phyloP scores from a whole-genome alignment of 2,329 filamentous ascomycete species.

The Kalmusia sp. region DNA sequence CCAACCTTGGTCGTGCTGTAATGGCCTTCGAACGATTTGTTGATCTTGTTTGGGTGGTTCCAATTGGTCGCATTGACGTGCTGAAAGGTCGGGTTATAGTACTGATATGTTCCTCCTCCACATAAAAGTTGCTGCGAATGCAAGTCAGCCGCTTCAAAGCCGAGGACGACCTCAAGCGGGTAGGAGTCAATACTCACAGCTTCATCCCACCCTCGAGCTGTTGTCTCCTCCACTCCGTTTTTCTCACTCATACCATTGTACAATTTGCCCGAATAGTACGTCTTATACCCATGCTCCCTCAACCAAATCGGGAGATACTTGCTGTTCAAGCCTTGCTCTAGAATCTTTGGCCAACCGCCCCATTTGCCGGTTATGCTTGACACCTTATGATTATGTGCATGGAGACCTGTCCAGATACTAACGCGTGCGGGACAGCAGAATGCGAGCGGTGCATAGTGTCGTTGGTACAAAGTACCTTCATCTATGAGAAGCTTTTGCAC shows the following conservation, averaged over 20 bases:
- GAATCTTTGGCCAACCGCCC: conserved; percentile 70
- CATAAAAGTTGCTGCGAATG: conserved; percentile 51
- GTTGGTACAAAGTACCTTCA: conserved; percentile 63
- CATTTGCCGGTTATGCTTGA: conserved; percentile 57
- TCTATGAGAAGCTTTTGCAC: conserved; percentile 62
- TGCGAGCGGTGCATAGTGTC: conserved; percentile 70
- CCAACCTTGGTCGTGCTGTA: conserved; percentile 66
- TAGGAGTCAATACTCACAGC: conserved; percentile 39
- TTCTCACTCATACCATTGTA: conserved; percentile 66
- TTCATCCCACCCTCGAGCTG: conserved; percentile 64
- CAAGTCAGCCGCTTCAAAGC: background rate
- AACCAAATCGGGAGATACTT: conserved; percentile 74
- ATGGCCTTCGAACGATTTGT: conserved; percentile 61
- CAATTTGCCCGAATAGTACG: conserved; percentile 73
- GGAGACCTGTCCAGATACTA: conserved; percentile 67
- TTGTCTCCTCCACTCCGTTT: conserved; percentile 65
- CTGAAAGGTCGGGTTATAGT: conserved; percentile 69
- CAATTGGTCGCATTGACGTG: conserved; percentile 55
- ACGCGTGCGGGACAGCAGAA: conserved; percentile 72
- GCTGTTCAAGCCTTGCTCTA: conserved; percentile 68
- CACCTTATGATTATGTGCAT: conserved; percentile 73
- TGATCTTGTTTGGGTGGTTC: conserved; percentile 60
- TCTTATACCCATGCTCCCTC: conserved; percentile 70
- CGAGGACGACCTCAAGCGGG: too few species aligned
- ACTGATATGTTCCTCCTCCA: conserved; percentile 71